These are phyloP conservation scores for Silene vulgaris DNA, from an alignment of 179 eudicot species.

Conservation along the genomic window DNA sequence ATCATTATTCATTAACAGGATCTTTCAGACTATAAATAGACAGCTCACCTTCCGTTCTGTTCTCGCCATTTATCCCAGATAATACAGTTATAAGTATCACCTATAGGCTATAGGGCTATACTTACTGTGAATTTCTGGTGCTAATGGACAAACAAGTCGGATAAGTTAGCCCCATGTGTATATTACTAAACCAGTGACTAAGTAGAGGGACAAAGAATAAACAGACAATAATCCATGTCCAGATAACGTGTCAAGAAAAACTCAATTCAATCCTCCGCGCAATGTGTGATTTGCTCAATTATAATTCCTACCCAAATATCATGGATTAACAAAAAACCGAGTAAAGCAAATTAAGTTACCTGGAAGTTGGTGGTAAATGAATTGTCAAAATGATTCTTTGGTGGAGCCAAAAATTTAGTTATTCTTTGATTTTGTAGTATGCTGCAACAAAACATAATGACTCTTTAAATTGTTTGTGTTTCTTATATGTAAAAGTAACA, in stretches of 20 bases:
- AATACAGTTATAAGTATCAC: too few relatives aligned
- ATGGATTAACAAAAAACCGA: not conserved
- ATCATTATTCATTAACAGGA: conserved; percentile 3
- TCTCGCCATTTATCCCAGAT: too few relatives aligned
- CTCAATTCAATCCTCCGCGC: not conserved
- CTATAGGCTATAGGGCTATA: too few relatives aligned
- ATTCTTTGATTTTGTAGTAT: too few relatives aligned
- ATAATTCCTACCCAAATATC: not conserved
- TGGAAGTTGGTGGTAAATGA: not conserved
- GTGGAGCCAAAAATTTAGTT: too few relatives aligned
- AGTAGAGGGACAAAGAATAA: not conserved
- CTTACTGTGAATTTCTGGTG: not conserved
- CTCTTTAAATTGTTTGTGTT: not conserved
- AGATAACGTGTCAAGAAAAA: not conserved
- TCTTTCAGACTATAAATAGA: not conserved
- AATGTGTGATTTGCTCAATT: conserved; percentile 3
- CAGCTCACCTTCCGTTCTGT: not conserved
- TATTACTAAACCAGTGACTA: not conserved
- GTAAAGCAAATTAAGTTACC: not conserved
- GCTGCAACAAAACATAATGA: not conserved
- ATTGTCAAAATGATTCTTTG: not conserved
- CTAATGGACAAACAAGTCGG: conserved; percentile 2
- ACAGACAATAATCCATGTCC: not conserved
- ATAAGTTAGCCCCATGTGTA: not conserved
- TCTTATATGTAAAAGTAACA: not conserved